phyloP scores from a whole-genome alignment of 345 rosid species.

The Sisymbrium irio region DNA sequence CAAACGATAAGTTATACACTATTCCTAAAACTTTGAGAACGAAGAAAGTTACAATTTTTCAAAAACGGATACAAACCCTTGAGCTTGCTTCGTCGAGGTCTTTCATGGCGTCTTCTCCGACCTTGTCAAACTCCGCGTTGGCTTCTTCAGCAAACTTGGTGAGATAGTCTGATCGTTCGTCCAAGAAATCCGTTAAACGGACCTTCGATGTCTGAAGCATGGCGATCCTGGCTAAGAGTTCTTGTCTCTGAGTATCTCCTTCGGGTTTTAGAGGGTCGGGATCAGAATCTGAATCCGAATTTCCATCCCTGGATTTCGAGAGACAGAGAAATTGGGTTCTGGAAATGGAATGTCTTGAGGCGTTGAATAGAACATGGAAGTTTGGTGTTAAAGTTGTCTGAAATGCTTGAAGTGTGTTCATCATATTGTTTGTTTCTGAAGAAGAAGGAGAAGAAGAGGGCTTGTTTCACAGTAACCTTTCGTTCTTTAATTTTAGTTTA shows the following conservation, averaged over 20 bases:
- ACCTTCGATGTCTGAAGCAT: conserved; percentile 84
- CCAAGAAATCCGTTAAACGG: conserved; percentile 80
- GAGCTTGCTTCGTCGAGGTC: conserved; percentile 82
- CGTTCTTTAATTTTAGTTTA: conserved; percentile 25
- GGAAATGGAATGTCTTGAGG: conserved; percentile 15
- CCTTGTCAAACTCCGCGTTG: conserved; percentile 66
- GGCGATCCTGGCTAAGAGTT: conserved; percentile 76
- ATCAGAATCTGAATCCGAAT: conserved; percentile 35
- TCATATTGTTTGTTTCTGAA: conserved; percentile 20
- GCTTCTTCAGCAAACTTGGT: conserved; percentile 89
- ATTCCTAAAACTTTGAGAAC: background rate
- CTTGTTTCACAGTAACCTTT: conserved; percentile 31
- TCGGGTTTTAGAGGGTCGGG: conserved; percentile 43
- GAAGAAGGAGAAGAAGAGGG: conserved; percentile 21
- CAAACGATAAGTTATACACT: background rate
- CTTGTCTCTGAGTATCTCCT: conserved; percentile 76
- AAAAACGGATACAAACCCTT: conserved; percentile 50
- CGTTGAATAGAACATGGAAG: conserved; percentile 19
- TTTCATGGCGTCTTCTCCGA: conserved; percentile 90
- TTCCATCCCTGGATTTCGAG: conserved; percentile 25
- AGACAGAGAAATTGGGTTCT: conserved; percentile 25
- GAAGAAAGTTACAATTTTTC: conserved; percentile 10
- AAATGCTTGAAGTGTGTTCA: conserved; percentile 33
- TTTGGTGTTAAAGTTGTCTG: conserved; percentile 33
- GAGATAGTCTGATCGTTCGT: conserved; percentile 70